Percentiles rank a stretch among this genome's conserved stretches.
These are phyloP conservation scores for Pseudocohnilembus persalinus DNA, from an alignment of 169 alveolate species.

Conservation along the genomic window DNA sequence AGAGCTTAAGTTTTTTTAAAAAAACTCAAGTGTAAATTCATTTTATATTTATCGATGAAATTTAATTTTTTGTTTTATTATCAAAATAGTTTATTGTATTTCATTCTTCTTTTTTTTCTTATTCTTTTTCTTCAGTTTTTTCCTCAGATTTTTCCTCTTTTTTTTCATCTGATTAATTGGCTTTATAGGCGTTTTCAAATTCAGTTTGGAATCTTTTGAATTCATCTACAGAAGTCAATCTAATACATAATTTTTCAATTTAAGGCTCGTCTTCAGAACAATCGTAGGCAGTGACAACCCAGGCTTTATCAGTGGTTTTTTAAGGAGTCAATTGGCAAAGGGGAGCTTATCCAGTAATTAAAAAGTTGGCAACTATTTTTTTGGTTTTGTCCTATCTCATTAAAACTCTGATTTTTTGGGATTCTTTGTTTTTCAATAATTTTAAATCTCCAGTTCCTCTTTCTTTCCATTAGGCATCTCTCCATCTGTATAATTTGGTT, in stretches of 20 bases:
- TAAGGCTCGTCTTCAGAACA: conserved; percentile 64
- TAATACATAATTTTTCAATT: conserved; percentile 61
- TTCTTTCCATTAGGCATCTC: conserved; percentile 78
- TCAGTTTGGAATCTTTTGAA: conserved; percentile 69
- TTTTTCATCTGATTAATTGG: conserved; percentile 35
- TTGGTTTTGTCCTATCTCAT: conserved; percentile 81
- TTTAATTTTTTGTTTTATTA: no score
- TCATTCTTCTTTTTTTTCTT: conserved; percentile 4
- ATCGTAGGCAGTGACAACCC: conserved; percentile 68
- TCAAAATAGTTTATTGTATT: no score
- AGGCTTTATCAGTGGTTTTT: conserved; percentile 73
- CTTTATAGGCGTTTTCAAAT: conserved; percentile 62
- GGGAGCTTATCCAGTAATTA: conserved; percentile 60
- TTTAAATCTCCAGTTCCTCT: conserved; percentile 81
- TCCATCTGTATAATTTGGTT: conserved; percentile 68
- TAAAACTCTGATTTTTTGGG: conserved; percentile 63
- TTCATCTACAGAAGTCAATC: conserved; percentile 52
- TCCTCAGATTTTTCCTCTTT: not conserved
- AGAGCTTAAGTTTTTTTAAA: no score
- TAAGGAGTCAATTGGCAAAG: conserved; percentile 64
- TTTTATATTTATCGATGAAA: no score
- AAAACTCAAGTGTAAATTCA: no score
- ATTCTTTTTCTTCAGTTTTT: conserved; percentile 61
- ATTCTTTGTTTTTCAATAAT: conserved; percentile 72
- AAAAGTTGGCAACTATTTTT: conserved; percentile 75